These are phyloP conservation scores for Pezicula neosporulosa DNA, from an alignment of 2,329 filamentous ascomycete species.

Conservation along the genomic window DNA sequence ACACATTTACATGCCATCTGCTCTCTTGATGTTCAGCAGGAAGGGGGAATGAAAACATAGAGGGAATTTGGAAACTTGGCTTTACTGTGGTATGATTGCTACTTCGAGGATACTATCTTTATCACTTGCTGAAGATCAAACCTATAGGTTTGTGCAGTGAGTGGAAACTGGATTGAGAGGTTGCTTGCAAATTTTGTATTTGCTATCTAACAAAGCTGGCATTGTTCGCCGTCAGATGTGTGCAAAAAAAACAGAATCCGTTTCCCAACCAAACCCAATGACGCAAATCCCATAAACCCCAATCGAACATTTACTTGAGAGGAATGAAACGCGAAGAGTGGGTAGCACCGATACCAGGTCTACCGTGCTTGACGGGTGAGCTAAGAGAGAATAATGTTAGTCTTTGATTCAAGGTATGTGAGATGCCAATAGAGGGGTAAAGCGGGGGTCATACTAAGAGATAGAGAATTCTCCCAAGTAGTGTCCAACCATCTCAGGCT, in stretches of 20 bases:
- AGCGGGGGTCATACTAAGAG: slow-evolving; percentile 77
- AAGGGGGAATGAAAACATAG: too few relatives aligned
- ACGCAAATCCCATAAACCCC: slow-evolving; percentile 13
- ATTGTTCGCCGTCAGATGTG: background rate
- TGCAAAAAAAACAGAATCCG: slow-evolving; percentile 1
- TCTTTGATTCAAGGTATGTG: slow-evolving; percentile 1
- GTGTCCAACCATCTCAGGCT: slow-evolving; percentile 99
- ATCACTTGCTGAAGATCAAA: background rate
- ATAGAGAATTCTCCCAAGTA: slow-evolving; percentile 99
- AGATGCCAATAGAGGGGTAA: background rate
- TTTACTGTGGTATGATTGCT: too few relatives aligned
- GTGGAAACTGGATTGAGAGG: too few relatives aligned
- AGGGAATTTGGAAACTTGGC: too few relatives aligned
- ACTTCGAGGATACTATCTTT: too few relatives aligned
- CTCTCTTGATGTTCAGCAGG: too few relatives aligned
- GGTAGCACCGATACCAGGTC: slow-evolving; percentile 99
- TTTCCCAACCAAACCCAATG: slow-evolving; percentile 1
- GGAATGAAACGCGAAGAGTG: slow-evolving; percentile 99
- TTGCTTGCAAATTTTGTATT: too few relatives aligned
- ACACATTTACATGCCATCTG: too few relatives aligned
- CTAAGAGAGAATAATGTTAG: slow-evolving; percentile 54
- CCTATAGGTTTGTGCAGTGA: too few relatives aligned
- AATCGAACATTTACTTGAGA: slow-evolving; percentile 73
- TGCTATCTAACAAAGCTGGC: background rate
- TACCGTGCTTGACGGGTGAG: slow-evolving; percentile 99